Evolutionary conservation across 768 basidiomycete genomes (phyloP), one percentile per base, ranked within the genome.

Genomic region (Neoboletus subvelutipes): DNA sequence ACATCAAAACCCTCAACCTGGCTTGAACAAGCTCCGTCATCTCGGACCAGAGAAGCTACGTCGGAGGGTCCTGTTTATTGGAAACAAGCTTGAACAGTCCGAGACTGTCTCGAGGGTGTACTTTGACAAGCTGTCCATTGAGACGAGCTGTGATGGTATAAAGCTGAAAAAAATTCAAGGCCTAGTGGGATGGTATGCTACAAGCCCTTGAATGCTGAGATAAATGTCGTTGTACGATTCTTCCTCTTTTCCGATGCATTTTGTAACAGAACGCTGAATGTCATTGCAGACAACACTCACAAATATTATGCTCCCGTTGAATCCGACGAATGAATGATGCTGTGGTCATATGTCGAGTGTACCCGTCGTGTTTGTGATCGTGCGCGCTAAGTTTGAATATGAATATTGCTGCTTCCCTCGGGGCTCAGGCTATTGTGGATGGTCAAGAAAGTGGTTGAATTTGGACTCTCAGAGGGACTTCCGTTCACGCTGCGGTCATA

Each of bases 51-150:
- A 39, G 28, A 45, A 52, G 5, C 45, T 39, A 17, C 20, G 20
- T 7, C 51, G 48, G 54, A 51, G 40, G 29, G 48, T 55, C 40
- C n/a, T 55, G 15, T 55, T 55, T 34, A 42, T 50, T 13, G 48
- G 48, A 22, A n/a, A 56, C 49, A 37, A 45, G 52, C 24, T 11
- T n/a, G 33, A 36, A 28, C 42, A 45, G 9, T 36, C 49, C 20
- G 42, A 56, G 42, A 13, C n/a, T 5, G 50, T 24, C 28, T 56
- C 42, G 28, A 24, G 17, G 42, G 9, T 5, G 12, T 56, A 24
- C 12, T 1, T 22, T 20, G 36, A 26, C 22, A 36, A 39, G 18
- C 13, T 34, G 17, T 18, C 22, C 18, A 13, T 56, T 28, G 43
- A 46, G 22, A 36, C 11, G 34, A 18, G 39, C 4, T 8, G 34